Conservation (phyloP, 306 rosid genomes). For the Ormosia semicastrata region DNA sequence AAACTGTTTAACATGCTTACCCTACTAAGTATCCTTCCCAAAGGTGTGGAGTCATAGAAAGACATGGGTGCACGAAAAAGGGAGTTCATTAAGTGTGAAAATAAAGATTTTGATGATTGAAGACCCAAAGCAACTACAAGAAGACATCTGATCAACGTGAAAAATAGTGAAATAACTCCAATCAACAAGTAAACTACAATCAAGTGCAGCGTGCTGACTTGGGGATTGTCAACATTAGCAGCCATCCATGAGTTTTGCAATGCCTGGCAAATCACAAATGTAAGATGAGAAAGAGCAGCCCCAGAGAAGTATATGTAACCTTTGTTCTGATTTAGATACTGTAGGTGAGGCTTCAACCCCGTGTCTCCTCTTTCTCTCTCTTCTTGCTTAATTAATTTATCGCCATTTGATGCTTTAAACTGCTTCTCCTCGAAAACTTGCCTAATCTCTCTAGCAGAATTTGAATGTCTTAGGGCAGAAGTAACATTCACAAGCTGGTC, state of each 20-base stretch:
- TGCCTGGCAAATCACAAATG: slow-evolving; percentile 36
- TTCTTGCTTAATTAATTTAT: slow-evolving; percentile 53
- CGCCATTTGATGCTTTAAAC: neutral
- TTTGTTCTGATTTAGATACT: slow-evolving; percentile 45
- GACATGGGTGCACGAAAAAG: slow-evolving; percentile 61
- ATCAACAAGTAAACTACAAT: slow-evolving; percentile 41
- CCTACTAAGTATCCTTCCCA: slow-evolving; percentile 65
- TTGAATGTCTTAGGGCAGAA: neutral
- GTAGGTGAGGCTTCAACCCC: slow-evolving; percentile 55
- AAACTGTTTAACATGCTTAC: slow-evolving; percentile 24
- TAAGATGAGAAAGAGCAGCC: slow-evolving; percentile 15
- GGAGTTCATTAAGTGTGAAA: slow-evolving; percentile 43
- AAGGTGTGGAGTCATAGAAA: slow-evolving; percentile 65
- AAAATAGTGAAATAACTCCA: slow-evolving; percentile 10
- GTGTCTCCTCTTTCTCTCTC: slow-evolving; percentile 52
- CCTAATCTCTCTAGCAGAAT: slow-evolving; percentile 4
- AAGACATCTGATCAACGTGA: slow-evolving; percentile 37
- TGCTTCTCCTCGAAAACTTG: slow-evolving; percentile 14
- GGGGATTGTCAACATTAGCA: slow-evolving; percentile 38
- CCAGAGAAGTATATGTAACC: slow-evolving; percentile 39
- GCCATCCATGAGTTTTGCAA: slow-evolving; percentile 58
- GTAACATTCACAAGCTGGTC: neutral
- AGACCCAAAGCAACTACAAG: slow-evolving; percentile 27
- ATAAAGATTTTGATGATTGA: slow-evolving; percentile 44
- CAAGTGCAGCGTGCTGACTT: slow-evolving; percentile 19